These are phyloP conservation scores for Singerocomus inundabilis DNA, from an alignment of 1,284 basidiomycete genomes.

Conservation along the genomic window DNA sequence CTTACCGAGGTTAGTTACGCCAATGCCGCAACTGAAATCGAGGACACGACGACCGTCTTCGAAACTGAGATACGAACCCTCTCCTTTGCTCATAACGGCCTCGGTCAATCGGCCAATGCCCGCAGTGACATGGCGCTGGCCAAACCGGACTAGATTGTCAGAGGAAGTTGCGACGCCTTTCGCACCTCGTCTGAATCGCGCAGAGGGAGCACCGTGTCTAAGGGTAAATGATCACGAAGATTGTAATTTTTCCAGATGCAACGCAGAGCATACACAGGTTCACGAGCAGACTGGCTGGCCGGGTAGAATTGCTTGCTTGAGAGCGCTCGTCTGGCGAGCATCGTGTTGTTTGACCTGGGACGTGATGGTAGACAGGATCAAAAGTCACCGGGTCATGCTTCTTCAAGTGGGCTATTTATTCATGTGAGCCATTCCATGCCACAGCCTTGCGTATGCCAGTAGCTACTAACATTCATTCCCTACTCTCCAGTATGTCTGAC, in stretches of 20 bases:
- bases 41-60: conserved; percentile 71
- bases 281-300: neutral
- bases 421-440: too few relatives aligned
- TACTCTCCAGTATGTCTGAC: neutral
- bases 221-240: neutral
- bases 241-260: neutral
- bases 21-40: conserved; percentile 88
- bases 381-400: neutral
- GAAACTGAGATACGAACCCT: conserved; percentile 74
- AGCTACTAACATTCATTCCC: too few relatives aligned
- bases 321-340: conserved; percentile 15
- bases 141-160: conserved; percentile 42
- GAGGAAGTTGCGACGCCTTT: conserved; percentile 24
- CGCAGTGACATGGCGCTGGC: conserved; percentile 64
- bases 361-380: neutral
- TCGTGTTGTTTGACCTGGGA: conserved; percentile 2
- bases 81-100: conserved; percentile 73
- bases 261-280: conserved; percentile 17
- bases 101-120: conserved; percentile 69
- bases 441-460: too few relatives aligned
- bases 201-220: conserved; percentile 8
- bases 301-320: neutral
- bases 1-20: conserved; percentile 75
- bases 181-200: neutral
- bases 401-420: neutral